Evolutionary conservation across 805 yeast species (phyloP).

Genomic region (Sungouiozyma intestinalis): DNA sequence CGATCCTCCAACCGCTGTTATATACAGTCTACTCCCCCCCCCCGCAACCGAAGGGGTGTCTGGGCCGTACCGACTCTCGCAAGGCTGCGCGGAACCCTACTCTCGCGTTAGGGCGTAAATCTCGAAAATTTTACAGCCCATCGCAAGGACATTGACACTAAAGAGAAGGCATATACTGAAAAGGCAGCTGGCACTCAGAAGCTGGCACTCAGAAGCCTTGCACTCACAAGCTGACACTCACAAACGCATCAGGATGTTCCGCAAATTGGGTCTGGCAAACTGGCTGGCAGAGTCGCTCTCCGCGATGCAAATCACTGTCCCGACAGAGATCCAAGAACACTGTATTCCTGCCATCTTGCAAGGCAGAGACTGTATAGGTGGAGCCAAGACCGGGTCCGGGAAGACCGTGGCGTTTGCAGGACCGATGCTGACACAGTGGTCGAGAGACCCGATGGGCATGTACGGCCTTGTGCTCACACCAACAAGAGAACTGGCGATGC

Average conservation of each 20-base stretch:
- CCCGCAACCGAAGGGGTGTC: too few species aligned
- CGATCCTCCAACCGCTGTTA: slow-evolving; percentile 1
- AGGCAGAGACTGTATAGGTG: slow-evolving; percentile 88
- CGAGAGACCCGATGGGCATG: slow-evolving; percentile 88
- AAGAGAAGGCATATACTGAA: neutral
- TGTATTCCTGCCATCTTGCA: slow-evolving; percentile 79
- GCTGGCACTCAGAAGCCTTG: neutral
- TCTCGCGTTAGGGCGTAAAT: neutral
- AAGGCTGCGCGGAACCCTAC: too few species aligned
- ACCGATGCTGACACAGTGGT: slow-evolving; percentile 94
- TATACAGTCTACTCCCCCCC: too few species aligned
- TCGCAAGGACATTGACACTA: neutral
- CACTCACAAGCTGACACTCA: neutral
- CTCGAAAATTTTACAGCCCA: neutral
- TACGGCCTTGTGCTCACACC: slow-evolving; percentile 87
- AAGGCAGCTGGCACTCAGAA: neutral
- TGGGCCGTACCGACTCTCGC: too few species aligned
- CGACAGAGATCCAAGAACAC: slow-evolving; percentile 78
- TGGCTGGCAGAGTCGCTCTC: slow-evolving; percentile 78
- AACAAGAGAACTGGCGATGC: slow-evolving; percentile 87
- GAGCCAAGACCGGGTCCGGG: slow-evolving; percentile 97
- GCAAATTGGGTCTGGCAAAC: slow-evolving; percentile 62
- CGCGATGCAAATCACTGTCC: slow-evolving; percentile 73
- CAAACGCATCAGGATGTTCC: slow-evolving; percentile 30
- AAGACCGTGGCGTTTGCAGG: slow-evolving; percentile 95